Conservation (phyloP, 2,329 filamentous ascomycete genomes). For the Aspergillus tubingensis region DNA sequence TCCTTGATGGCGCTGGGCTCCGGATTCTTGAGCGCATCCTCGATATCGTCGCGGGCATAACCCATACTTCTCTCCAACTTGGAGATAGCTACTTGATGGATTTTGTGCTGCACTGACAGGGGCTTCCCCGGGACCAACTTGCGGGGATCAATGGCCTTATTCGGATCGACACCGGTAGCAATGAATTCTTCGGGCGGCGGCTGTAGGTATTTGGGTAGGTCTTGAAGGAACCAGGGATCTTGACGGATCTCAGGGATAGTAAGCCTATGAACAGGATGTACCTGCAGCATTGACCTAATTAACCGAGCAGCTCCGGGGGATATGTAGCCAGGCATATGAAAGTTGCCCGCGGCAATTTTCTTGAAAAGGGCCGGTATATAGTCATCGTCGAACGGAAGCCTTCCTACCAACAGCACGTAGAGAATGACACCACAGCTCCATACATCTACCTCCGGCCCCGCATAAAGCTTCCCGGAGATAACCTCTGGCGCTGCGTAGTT, state of each 20-base stretch:
- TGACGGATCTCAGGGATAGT: constrained; percentile 91
- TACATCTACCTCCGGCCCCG: constrained; percentile 95
- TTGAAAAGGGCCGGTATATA: constrained; percentile 97
- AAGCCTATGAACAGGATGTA: constrained; percentile 90
- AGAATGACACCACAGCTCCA: constrained; percentile 69
- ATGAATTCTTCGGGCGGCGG: constrained; percentile 88
- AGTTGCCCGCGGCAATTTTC: constrained; percentile 94
- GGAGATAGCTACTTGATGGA: constrained; percentile 88
- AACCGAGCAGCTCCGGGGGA: constrained; percentile 71
- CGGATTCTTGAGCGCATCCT: constrained; percentile 86
- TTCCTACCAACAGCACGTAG: constrained; percentile 65
- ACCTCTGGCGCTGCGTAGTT: constrained; percentile 98
- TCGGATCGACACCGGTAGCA: constrained; percentile 90
- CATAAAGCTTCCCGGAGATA: constrained; percentile 96
- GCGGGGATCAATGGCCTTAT: constrained; percentile 82
- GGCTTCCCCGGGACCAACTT: constrained; percentile 79
- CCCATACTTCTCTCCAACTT: constrained; percentile 99
- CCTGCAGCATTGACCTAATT: constrained; percentile 91
- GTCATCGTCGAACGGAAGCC: constrained; percentile 93
- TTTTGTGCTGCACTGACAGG: constrained; percentile 77
- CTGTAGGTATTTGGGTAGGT: constrained; percentile 82
- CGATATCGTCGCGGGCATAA: constrained; percentile 90
- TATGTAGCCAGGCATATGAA: constrained; percentile 89
- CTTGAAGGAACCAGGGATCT: constrained; percentile 90
- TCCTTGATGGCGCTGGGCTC: constrained; percentile 99